Evolutionary conservation across 768 basidiomycete species (phyloP).

Genomic region (Trametes coccinea): DNA sequence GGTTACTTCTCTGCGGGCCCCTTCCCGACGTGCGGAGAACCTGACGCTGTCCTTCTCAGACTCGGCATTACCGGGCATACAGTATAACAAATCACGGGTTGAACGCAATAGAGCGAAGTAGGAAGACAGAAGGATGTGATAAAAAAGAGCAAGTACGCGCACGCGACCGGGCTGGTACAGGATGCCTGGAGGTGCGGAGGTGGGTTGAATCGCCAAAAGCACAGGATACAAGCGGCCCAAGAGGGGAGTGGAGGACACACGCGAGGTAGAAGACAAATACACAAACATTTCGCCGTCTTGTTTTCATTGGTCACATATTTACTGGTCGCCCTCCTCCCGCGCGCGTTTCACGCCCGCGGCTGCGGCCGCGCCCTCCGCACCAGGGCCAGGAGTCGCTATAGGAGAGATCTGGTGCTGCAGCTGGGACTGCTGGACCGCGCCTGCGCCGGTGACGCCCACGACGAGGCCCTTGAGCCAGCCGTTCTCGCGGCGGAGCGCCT

Average conservation of each 20-base stretch:
- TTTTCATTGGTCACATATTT: neutral
- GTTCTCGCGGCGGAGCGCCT: conserved; percentile 84
- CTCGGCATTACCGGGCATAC: conserved; percentile 9
- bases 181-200: neutral
- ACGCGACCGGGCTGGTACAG: neutral
- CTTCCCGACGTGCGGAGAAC: neutral
- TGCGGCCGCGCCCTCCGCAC: neutral
- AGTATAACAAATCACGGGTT: neutral
- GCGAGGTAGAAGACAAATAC: neutral
- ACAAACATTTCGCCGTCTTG: neutral
- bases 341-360: conserved; percentile 14
- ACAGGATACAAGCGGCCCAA: conserved; percentile 7
- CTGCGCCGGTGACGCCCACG: conserved; percentile 81
- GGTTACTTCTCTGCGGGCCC: conserved; percentile 12
- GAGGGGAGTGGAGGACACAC: neutral
- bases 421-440: conserved; percentile 35
- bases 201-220: neutral
- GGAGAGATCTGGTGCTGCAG: neutral
- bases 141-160: neutral
- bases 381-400: neutral
- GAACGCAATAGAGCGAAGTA: neutral
- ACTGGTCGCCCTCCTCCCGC: conserved; percentile 12
- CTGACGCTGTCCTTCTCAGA: conserved; percentile 12
- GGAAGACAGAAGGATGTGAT: neutral
- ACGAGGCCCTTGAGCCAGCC: conserved; percentile 91